Percentiles rank a stretch among this genome's conserved stretches.
These are phyloP conservation scores for Alternaria angustiovoidea DNA, from an alignment of 2,329 filamentous ascomycete species.

Conservation along the genomic window DNA sequence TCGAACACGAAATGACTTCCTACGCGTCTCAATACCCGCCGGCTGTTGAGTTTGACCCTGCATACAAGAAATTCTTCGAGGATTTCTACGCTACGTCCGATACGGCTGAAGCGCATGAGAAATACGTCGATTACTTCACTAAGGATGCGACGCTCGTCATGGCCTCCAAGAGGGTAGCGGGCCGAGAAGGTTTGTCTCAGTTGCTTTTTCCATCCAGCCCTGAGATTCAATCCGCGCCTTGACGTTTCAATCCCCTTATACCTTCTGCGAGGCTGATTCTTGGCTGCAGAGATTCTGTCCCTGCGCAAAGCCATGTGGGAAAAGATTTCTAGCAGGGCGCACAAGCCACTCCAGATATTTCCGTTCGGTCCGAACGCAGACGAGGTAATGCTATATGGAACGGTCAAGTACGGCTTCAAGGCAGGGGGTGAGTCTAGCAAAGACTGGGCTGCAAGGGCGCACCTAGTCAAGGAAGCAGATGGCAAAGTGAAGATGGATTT, in stretches of 20 bases:
- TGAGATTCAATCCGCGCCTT: neutral
- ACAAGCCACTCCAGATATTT: slow-evolving; percentile 59
- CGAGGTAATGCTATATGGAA: slow-evolving; percentile 64
- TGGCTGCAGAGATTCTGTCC: slow-evolving; percentile 57
- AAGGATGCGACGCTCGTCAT: slow-evolving; percentile 61
- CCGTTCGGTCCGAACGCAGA: slow-evolving; percentile 57
- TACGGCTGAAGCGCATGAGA: slow-evolving; percentile 57
- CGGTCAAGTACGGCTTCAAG: slow-evolving; percentile 62
- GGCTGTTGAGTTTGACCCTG: slow-evolving; percentile 48
- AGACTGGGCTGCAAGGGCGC: slow-evolving; percentile 65
- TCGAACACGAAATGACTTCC: slow-evolving; percentile 29
- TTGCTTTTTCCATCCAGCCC: slow-evolving; percentile 6
- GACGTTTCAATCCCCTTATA: neutral
- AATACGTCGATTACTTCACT: slow-evolving; percentile 60
- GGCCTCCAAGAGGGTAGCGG: slow-evolving; percentile 58
- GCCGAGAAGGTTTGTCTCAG: slow-evolving; percentile 53
- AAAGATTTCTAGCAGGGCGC: slow-evolving; percentile 57
- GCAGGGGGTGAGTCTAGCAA: slow-evolving; percentile 57
- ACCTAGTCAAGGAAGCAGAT: slow-evolving; percentile 60
- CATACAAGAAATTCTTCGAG: slow-evolving; percentile 56
- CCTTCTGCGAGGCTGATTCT: slow-evolving; percentile 2
- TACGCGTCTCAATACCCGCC: slow-evolving; percentile 50
- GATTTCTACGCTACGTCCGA: slow-evolving; percentile 58
- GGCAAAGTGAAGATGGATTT: slow-evolving; percentile 63
- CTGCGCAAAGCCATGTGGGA: slow-evolving; percentile 64